Percentiles rank a stretch among this genome's conserved stretches.
phyloP scores from a whole-genome alignment of 2,329 filamentous ascomycete genomes.

The Pseudogymnoascus sp. region DNA sequence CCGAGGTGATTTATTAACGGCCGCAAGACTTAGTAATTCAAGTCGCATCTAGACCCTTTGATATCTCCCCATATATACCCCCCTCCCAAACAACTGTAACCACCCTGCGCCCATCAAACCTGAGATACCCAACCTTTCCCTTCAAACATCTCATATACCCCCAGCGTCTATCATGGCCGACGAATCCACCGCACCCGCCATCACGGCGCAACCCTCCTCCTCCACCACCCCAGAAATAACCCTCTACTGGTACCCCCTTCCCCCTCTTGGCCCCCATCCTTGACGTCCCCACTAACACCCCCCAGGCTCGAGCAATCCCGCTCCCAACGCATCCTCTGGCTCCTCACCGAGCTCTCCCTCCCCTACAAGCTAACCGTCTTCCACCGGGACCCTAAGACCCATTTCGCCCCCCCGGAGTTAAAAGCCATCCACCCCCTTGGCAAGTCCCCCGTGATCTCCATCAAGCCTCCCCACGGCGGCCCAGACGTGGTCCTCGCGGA shows the following conservation, averaged over 20 bases:
- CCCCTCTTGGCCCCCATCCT: background rate
- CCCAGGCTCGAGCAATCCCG: constrained; percentile 57
- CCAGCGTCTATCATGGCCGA: background rate
- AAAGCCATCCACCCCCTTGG: constrained; percentile 76
- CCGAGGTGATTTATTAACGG: background rate
- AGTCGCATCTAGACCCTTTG: background rate
- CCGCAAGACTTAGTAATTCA: background rate
- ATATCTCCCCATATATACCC: background rate
- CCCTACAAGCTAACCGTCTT: constrained; percentile 75
- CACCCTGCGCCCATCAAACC: background rate
- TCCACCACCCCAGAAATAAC: background rate
- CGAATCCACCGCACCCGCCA: background rate
- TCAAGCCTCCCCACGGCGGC: constrained; percentile 40
- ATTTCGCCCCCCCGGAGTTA: constrained; percentile 68
- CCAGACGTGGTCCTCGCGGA: constrained; percentile 65
- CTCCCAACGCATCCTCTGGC: constrained; percentile 62
- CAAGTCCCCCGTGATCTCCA: constrained; percentile 72
- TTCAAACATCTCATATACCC: background rate
- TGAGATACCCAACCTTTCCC: background rate
- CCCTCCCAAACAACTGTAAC: background rate
- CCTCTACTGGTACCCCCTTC: background rate
- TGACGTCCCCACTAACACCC: background rate
- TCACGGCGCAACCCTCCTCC: background rate
- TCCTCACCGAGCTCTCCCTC: constrained; percentile 63
- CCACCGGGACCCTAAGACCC: constrained; percentile 56